Evolutionary conservation across 2,329 filamentous ascomycete genomes (phyloP), one percentile per base, ranked within the genome.

Genomic region (Laburnicola sp.): DNA sequence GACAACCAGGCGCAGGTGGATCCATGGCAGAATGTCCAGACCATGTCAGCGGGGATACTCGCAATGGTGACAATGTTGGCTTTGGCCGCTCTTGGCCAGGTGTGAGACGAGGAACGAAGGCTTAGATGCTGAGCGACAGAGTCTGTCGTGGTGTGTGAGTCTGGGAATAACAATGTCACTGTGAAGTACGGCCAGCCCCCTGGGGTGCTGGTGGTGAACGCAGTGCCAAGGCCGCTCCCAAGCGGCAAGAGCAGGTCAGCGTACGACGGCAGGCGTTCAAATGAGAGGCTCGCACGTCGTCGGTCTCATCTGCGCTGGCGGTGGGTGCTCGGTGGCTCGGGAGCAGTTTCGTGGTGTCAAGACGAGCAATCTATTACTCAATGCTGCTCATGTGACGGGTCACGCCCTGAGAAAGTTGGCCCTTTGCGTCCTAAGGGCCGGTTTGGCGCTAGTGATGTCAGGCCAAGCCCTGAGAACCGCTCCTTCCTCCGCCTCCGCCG

Each of bases 301-400:
- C 43, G 1, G 16, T 16, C 16, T 16, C 16, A 1, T 38, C 32
- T 7, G 34, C 37, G 43, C 37, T 26, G 43, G 16, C 8, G 32
- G 43, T 38, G n/a, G 34, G 34, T 36, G 43, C 43, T 37, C 27
- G 32, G 32, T 37, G 34, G 43, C 32, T 22, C 34, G 32, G 27
- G 22, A 26, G 25, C 27, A 45, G 28, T 60, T 62, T 64, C 48
- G 57, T 65, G 68, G 63, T 66, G 66, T 68, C 64, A 69, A 57
- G 45, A 51, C 32, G 36, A 59, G 48, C 56, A 60, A 56, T 62
- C 60, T 60, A 54, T 62, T 62, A 62, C 57, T 57, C 54, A 56
- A 57, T 58, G 53, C 46, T 50, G 57, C 28, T 48, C 58, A 51
- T 59, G 56, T 58, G 58, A 63, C 53, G 56, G 52, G 47, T 30